Conservation (phyloP, 768 basidiomycete species). For the Favolaschia claudopus region DNA sequence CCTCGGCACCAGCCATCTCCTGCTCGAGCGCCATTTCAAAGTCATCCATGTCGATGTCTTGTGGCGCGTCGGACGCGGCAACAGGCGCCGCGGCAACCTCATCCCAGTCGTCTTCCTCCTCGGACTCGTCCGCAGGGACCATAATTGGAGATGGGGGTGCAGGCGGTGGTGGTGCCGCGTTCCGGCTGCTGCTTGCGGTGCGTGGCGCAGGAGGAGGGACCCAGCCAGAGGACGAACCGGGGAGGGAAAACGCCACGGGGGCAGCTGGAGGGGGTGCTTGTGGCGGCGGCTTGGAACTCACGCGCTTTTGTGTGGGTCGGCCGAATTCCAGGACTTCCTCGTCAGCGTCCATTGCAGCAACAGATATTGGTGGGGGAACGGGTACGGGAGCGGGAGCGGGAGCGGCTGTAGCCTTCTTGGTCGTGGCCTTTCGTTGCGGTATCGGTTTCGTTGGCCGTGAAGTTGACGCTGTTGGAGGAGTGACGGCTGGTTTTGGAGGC, state of each 20-base stretch:
- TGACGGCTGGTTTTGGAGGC: constrained; percentile 35
- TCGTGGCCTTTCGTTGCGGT: constrained; percentile 20
- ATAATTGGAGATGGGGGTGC: constrained; percentile 27
- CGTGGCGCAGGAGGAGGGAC: constrained; percentile 26
- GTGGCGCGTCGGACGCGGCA: constrained; percentile 26
- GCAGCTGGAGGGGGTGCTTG: constrained; percentile 37
- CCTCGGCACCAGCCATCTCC: constrained; percentile 45
- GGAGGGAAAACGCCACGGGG: constrained; percentile 30
- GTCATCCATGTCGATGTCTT: constrained; percentile 49
- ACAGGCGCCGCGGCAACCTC: constrained; percentile 38
- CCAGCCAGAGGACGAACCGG: constrained; percentile 19
- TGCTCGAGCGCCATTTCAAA: constrained; percentile 37
- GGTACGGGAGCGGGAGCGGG: constrained; percentile 17
- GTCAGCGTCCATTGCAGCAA: constrained; percentile 30
- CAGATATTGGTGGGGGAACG: constrained; percentile 8
- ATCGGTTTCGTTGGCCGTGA: constrained; percentile 22
- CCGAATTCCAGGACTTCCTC: constrained; percentile 60
- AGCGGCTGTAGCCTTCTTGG: constrained; percentile 28
- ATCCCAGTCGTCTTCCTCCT: constrained; percentile 63
- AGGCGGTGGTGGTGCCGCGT: constrained; percentile 31
- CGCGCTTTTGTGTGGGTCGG: constrained; percentile 40
- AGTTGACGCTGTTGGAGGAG: constrained; percentile 20
- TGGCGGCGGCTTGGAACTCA: constrained; percentile 28
- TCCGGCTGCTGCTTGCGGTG: background rate
- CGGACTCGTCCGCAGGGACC: constrained; percentile 29